Evolutionary conservation across 208 protist species (phyloP).

Genomic region (Trypanosomatidae sp.): DNA sequence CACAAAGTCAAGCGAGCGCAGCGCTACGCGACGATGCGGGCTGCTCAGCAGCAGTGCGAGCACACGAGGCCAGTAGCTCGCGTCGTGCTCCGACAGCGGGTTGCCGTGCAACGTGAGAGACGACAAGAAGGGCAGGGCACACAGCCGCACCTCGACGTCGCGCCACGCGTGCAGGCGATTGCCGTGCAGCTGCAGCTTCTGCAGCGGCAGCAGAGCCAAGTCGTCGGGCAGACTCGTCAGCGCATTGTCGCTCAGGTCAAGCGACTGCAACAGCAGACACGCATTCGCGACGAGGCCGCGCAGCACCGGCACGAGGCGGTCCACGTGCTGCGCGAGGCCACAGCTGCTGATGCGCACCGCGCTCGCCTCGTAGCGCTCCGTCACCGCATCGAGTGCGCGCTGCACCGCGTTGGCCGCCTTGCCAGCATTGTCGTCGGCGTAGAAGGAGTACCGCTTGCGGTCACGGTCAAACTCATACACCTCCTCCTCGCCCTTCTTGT

Average conservation of each 20-base stretch:
- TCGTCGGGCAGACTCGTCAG: slow-evolving; percentile 51
- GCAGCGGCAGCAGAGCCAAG: slow-evolving; percentile 46
- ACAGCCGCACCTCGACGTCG: slow-evolving; percentile 49
- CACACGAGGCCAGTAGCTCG: slow-evolving; percentile 41
- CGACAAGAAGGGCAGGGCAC: slow-evolving; percentile 35
- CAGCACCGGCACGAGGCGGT: slow-evolving; percentile 47
- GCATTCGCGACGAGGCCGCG: slow-evolving; percentile 57
- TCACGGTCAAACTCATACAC: slow-evolving; percentile 71
- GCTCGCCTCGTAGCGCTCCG: slow-evolving; percentile 32
- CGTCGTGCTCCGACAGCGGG: slow-evolving; percentile 52
- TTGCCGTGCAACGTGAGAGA: slow-evolving; percentile 72
- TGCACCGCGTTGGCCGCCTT: neutral
- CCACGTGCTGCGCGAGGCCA: slow-evolving; percentile 27
- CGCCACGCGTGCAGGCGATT: slow-evolving; percentile 64
- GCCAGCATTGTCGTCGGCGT: neutral
- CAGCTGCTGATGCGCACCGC: slow-evolving; percentile 56
- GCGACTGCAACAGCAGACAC: slow-evolving; percentile 45
- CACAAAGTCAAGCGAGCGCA: slow-evolving; percentile 71
- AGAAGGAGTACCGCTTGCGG: slow-evolving; percentile 12
- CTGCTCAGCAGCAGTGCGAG: slow-evolving; percentile 34
- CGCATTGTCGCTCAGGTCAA: slow-evolving; percentile 72
- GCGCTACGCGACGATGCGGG: slow-evolving; percentile 23
- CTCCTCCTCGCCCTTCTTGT: slow-evolving; percentile 80
- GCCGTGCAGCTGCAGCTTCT: slow-evolving; percentile 55
- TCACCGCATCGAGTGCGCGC: neutral